phyloP scores from a whole-genome alignment of 257 asterid genomes.

The Jacaranda copaia region DNA sequence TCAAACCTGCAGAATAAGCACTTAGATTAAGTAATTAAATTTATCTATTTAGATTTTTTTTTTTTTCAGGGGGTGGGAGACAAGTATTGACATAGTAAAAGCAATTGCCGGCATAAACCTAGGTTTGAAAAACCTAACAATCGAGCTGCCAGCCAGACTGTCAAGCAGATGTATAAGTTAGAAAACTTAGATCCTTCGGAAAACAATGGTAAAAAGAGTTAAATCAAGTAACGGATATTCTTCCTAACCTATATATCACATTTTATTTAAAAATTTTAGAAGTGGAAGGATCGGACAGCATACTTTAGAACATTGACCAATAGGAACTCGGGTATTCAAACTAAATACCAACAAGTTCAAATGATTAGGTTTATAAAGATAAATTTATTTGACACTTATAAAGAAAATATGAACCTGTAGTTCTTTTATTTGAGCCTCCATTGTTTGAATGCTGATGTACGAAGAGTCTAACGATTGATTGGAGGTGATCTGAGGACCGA shows the following conservation, averaged over 20 bases:
- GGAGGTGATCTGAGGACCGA: conserved; percentile 50
- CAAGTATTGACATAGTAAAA: no score
- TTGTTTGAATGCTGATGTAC: conserved; percentile 58
- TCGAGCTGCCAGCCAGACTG: no score
- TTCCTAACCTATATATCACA: background rate
- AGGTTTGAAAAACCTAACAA: no score
- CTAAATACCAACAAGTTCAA: background rate
- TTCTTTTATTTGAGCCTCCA: conserved; percentile 82
- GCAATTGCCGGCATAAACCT: no score
- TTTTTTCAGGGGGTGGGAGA: no score
- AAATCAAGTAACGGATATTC: no score
- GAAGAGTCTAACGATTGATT: conserved; percentile 48
- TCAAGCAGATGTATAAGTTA: no score
- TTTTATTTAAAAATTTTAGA: background rate
- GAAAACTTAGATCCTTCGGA: no score
- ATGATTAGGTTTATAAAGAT: background rate
- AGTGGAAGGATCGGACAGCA: background rate
- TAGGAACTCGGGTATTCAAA: conserved; percentile 23
- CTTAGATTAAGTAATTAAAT: no score
- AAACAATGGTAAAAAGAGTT: no score
- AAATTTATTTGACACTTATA: conserved; percentile 4
- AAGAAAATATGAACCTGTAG: conserved; percentile 62
- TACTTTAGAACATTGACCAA: background rate
- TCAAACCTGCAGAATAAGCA: no score
- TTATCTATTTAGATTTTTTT: no score